These are phyloP conservation scores for Starmera dryadoides DNA, from an alignment of 805 yeast species.

Conservation along the genomic window DNA sequence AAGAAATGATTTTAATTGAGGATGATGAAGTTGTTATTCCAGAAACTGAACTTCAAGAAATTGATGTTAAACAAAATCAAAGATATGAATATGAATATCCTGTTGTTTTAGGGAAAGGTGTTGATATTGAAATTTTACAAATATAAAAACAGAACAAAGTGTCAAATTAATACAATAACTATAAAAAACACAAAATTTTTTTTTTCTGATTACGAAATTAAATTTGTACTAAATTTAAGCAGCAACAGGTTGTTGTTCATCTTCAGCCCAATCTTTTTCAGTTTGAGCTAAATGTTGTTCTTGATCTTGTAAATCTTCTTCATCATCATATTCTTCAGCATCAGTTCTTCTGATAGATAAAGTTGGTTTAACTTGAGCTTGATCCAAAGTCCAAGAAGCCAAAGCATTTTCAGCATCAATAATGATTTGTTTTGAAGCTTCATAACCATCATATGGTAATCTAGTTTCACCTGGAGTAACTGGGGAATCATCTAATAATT, in stretches of 20 bases:
- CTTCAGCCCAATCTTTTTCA: constrained; percentile 48
- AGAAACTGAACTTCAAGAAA: constrained; percentile 9
- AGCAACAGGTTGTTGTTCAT: constrained; percentile 17
- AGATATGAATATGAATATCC: constrained; percentile 12
- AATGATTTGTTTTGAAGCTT: constrained; percentile 81
- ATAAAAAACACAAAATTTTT: neutral
- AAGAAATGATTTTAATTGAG: neutral
- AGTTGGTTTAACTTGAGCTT: constrained; percentile 78
- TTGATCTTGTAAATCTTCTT: constrained; percentile 42
- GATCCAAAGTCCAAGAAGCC: constrained; percentile 78
- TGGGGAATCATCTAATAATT: constrained; percentile 76
- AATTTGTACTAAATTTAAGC: constrained; percentile 8
- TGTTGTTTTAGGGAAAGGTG: constrained; percentile 9
- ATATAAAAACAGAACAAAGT: neutral
- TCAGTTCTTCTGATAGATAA: constrained; percentile 57
- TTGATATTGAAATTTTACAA: constrained; percentile 14
- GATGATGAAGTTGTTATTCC: constrained; percentile 7
- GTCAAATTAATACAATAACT: neutral
- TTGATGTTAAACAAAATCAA: constrained; percentile 12
- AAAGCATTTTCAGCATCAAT: constrained; percentile 80
- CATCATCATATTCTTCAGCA: constrained; percentile 45
- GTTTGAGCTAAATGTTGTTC: constrained; percentile 42
- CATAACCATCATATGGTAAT: constrained; percentile 85
- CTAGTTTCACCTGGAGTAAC: constrained; percentile 91
- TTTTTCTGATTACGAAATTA: neutral